A percentile compares a stretch with the other conserved stretches of the same genome.
phyloP scores from a whole-genome alignment of 768 basidiomycete species.

The Lanmaoa pseudosensibilis region DNA sequence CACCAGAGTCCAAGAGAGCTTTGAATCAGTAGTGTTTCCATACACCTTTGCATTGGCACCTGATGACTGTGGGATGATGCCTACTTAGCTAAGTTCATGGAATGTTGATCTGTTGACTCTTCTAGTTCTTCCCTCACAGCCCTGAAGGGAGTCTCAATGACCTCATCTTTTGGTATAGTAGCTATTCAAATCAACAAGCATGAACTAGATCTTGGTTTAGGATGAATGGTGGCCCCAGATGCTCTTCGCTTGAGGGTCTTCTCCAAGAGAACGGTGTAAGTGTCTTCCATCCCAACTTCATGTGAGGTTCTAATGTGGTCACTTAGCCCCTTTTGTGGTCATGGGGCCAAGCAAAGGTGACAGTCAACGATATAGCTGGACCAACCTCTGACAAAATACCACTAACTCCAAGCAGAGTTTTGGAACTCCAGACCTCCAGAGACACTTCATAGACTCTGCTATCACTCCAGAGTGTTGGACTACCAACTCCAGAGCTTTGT shows the following conservation, averaged over 20 bases:
- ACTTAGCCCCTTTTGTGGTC: slow-evolving; percentile 67
- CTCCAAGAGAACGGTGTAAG: slow-evolving; percentile 75
- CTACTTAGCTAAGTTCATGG: neutral
- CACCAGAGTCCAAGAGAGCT: too few species aligned
- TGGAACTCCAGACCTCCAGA: too few species aligned
- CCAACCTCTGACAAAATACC: too few species aligned
- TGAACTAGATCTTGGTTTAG: slow-evolving; percentile 32
- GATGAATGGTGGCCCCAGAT: slow-evolving; percentile 80
- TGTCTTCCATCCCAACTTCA: slow-evolving; percentile 15
- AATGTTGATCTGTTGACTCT: slow-evolving; percentile 42
- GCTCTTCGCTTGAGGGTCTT: slow-evolving; percentile 69
- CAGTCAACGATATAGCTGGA: slow-evolving; percentile 70
- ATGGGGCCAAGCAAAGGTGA: slow-evolving; percentile 61
- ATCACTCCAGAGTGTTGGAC: too few species aligned
- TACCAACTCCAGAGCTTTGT: too few species aligned
- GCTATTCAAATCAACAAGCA: neutral
- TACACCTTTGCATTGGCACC: too few species aligned
- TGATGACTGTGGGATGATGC: too few species aligned
- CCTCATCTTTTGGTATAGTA: slow-evolving; percentile 65
- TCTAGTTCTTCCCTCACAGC: slow-evolving; percentile 84
- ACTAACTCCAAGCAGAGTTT: too few species aligned
- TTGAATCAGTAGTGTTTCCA: too few species aligned
- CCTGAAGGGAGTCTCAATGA: slow-evolving; percentile 71
- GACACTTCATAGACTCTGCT: too few species aligned
- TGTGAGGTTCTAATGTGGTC: slow-evolving; percentile 12